These are phyloP conservation scores for Musa schizocarpa DNA, from an alignment of 176 grass and related monocot genomes.

Conservation along the genomic window DNA sequence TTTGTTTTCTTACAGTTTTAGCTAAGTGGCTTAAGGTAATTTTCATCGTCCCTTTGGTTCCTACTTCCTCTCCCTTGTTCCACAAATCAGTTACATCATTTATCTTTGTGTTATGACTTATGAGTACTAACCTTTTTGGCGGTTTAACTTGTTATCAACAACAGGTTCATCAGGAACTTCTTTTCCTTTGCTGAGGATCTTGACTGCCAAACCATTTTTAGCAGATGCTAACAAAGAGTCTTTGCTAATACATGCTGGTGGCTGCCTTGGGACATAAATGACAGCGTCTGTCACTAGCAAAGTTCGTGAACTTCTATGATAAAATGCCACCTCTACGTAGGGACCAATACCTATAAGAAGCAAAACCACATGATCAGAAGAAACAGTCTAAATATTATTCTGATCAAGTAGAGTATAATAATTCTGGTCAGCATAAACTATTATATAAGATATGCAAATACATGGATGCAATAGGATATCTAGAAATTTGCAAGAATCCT, in stretches of 20 bases:
- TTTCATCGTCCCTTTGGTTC: no score
- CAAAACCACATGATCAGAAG: slow-evolving; percentile 14
- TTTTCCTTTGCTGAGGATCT: slow-evolving; percentile 89
- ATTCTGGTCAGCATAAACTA: no score
- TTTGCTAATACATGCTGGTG: slow-evolving; percentile 81
- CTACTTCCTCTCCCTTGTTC: no score
- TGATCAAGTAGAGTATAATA: neutral
- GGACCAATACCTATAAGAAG: slow-evolving; percentile 79
- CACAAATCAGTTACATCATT: no score
- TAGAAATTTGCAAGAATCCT: neutral
- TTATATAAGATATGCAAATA: no score
- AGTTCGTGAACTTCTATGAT: slow-evolving; percentile 65
- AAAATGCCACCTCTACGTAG: slow-evolving; percentile 90
- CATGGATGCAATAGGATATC: neutral
- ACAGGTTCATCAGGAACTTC: slow-evolving; percentile 74
- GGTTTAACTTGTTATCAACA: slow-evolving; percentile 58
- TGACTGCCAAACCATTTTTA: slow-evolving; percentile 85
- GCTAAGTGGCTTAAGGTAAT: no score
- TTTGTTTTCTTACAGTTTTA: no score
- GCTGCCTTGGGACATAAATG: slow-evolving; percentile 74
- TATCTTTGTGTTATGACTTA: neutral
- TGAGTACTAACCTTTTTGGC: slow-evolving; percentile 50
- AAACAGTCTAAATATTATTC: neutral
- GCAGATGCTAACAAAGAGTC: slow-evolving; percentile 76
- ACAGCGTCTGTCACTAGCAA: slow-evolving; percentile 85